Evolutionary conservation across 225 moss, liverwort and hornwort species (phyloP), one percentile per base, ranked within the genome.

Genomic region (Takakia lepidozioides): DNA sequence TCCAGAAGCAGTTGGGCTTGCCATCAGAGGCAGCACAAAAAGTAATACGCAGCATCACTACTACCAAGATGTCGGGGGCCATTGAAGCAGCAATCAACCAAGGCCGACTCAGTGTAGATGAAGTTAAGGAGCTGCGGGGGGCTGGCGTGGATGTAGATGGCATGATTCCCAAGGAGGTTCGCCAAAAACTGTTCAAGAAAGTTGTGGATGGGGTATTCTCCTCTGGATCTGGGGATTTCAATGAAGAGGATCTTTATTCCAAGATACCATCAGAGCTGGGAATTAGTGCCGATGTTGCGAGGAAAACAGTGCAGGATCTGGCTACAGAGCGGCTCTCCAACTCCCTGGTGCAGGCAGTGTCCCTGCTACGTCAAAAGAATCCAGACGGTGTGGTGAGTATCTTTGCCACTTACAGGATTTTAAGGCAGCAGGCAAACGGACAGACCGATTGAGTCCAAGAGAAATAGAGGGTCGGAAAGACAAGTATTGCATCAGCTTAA

Each of bases 1-100:
- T 90, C 14, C 95, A 90, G 63, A 82, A 98, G 61, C 87, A 90
- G 57, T 84, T 98, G 0, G 95, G 95, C 32, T 70, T 98, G 57
- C 95, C 95, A 20, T 81, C 87, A 38, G 90, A 90, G 51, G 76
- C 90, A 18, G 95, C 95, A 16, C 83, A 87, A 59, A 85, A 85
- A 48, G 90, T 98, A 19, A 98, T 90, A 16, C 87, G 90, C 62
- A 57, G 84, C 23, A 98, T 98, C 48, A 98, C 95, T 18, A 75
- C 72, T 22, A 85, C 90, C 26, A 74, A 84, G 69, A 90, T 98
- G 89, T 90, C 90, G 29, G 95, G 95, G 46, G 90, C 95, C 16
- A 87, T 90, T 38, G 95, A 98, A 55, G 78, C 95, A 54, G 95
- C 95, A n/a, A 87, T 98, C 43, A 98, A 83, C 67, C 95, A 98